phyloP scores from a whole-genome alignment of 371 early-diverging fungal genomes.

The Mucor racemosus region DNA sequence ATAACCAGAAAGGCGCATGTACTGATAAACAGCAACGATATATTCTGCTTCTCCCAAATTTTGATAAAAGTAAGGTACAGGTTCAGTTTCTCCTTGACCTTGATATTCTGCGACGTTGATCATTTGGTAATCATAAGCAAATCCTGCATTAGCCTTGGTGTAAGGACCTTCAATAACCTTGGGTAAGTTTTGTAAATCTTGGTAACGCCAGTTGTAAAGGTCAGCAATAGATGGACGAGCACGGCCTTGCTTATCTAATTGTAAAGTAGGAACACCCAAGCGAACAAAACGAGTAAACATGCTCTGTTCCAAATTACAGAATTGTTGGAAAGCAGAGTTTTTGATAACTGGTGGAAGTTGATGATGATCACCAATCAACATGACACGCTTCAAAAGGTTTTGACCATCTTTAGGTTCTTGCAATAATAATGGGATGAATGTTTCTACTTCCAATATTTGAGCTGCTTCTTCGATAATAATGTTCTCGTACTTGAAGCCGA shows the following conservation, averaged over 20 bases:
- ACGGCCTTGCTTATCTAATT: conserved; percentile 89
- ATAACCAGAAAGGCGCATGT: conserved; percentile 94
- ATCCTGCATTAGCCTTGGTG: conserved; percentile 81
- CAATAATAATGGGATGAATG: conserved; percentile 90
- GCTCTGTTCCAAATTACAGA: conserved; percentile 90
- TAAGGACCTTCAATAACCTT: conserved; percentile 48
- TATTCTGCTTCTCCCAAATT: conserved; percentile 98
- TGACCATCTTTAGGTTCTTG: conserved; percentile 70
- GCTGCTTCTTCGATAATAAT: conserved; percentile 98
- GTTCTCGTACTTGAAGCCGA: conserved; percentile 93
- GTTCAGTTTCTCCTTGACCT: conserved; percentile 74
- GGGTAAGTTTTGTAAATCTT: conserved; percentile 65
- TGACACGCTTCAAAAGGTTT: conserved; percentile 80
- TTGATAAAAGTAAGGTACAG: conserved; percentile 80
- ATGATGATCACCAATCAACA: conserved; percentile 97
- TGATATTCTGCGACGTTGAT: conserved; percentile 80
- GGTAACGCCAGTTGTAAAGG: conserved; percentile 87
- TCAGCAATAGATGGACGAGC: conserved; percentile 79
- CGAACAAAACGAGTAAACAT: conserved; percentile 90
- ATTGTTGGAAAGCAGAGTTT: conserved; percentile 80
- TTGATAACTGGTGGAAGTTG: conserved; percentile 96
- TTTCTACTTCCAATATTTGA: conserved; percentile 95
- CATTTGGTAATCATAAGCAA: conserved; percentile 82
- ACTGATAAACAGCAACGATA: conserved; percentile 91
- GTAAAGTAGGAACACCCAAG: conserved; percentile 85